Base-by-base conservation (phyloP, 1,284 basidiomycete genomes). In the Coniophora puteana region DNA sequence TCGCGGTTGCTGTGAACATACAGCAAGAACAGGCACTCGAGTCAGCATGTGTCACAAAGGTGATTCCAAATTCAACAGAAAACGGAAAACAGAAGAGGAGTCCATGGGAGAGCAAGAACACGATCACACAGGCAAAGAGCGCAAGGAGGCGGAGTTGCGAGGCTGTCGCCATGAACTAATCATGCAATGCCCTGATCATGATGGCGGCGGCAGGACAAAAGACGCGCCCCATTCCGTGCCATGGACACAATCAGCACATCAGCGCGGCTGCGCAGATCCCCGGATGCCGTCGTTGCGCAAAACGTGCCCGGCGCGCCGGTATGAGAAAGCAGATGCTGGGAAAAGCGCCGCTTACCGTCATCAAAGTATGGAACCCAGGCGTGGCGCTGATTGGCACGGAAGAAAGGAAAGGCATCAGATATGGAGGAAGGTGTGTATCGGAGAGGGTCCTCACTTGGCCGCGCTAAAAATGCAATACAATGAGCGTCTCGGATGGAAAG, bases 341-440 rank as follows among this genome's bases (percentile, higher is more conserved):
- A 36, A 43, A 34, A 50, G 37, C 31, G 23, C 65, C 73, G 55
- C 58, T n/a, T n/a, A 83, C 84, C 85, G 58, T 89, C 85, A 57
- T 89, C 86, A 52, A 89, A 89, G 60, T 79, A 89, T 26, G 87
- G 83, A 35, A 83, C 76, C 86, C 86, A 89, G 13, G 80, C 79
- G 51, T 81, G 82, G 52, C 87, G 67, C 83, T 89, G 56, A 29
- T 41, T 27, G 43, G 38, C 48, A 38, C 44, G 42, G 18, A 38
- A 46, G 46, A 25, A 41, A 47, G 36, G 52, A 52, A 41, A 38
- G 31, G 36, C 20, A 43, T 67, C 60, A 47, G 58, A 54, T n/a
- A n/a, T n/a, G n/a, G n/a, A 62, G 44, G 18, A 38, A 37, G 40
- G 28, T 36, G 41, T 41, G 33, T 27, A 32, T 31, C 17, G 18